Conservation (phyloP, 2,329 filamentous ascomycete genomes). For the Phyllosticta citriasiana region DNA sequence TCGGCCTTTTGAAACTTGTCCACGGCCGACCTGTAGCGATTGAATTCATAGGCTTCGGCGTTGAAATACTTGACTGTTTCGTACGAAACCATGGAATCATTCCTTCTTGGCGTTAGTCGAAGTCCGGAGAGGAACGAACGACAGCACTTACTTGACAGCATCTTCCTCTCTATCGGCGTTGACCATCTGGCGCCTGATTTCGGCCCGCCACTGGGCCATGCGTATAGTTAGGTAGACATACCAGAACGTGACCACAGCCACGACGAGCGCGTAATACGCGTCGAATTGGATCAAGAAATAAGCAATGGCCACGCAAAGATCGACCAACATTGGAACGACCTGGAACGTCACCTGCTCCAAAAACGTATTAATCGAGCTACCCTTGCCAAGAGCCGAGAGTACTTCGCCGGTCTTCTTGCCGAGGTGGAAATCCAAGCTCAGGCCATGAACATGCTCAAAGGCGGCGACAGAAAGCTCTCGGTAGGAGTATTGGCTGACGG, state of each 20-base stretch:
- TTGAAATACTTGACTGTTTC: slow-evolving; percentile 65
- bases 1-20: slow-evolving; percentile 48
- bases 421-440: slow-evolving; percentile 93
- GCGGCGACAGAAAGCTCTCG: slow-evolving; percentile 86
- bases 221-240: slow-evolving; percentile 95
- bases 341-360: slow-evolving; percentile 94
- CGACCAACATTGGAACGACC: slow-evolving; percentile 87
- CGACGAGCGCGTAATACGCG: slow-evolving; percentile 79
- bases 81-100: slow-evolving; percentile 97
- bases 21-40: slow-evolving; percentile 47
- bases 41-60: slow-evolving; percentile 49
- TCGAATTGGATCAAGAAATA: slow-evolving; percentile 75
- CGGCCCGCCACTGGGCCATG: slow-evolving; percentile 86
- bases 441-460: slow-evolving; percentile 92
- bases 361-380: slow-evolving; percentile 91
- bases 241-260: slow-evolving; percentile 84
- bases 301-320: slow-evolving; percentile 73
- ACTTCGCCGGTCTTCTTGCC: slow-evolving; percentile 96
- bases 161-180: slow-evolving; percentile 93
- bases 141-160: slow-evolving; percentile 63
- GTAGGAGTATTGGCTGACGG: slow-evolving; percentile 94
- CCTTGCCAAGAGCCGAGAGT: slow-evolving; percentile 89
- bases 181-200: slow-evolving; percentile 86
- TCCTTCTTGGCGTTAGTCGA: slow-evolving; percentile 38
- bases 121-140: background rate